Base-by-base conservation (phyloP, 2,329 filamentous ascomycete species). In the Aspergillus hiratsukae region DNA sequence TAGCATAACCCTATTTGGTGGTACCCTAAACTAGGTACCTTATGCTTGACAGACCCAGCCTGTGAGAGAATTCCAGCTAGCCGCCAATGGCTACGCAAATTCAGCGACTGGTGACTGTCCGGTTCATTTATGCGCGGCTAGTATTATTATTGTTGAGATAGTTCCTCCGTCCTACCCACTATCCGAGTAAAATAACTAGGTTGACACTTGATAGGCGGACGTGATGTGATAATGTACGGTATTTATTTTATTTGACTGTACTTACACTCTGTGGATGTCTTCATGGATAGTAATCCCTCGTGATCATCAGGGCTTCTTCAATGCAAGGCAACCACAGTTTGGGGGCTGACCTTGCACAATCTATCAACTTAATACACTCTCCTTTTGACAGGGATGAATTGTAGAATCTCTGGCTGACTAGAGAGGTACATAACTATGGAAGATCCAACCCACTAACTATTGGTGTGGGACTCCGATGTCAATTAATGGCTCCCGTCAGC, bases 11-110 rank as follows among this genome's bases (percentile, higher is more conserved):
- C 14, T 37, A 37, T 37, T 37, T 37, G 31, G 25, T 27, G 25
- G 25, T 27, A 3, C 25, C 25, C 6, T 27, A 27, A 7, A 4
- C 3, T 27, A 7, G 25, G 25, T 37, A 37, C 31, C 14, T 17
- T 37, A 45, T 45, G 41, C 21, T 27, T 25, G 23, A 46, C 41
- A 45, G 8, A 46, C 6, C 43, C 49, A 27, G 43, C 55, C 57
- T 51, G 40, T 55, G 23, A 57, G 48, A 49, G 51, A 59, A 62
- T 64, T 56, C 52, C 48, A 45, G 43, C 50, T 62, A 63, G 58
- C 61, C 60, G 62, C 62, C 59, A 57, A 61, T 62, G 52, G 60
- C 59, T 51, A 28, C 25, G 40, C 45, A 65, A 59, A 63, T 51
- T 55, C 48, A 50, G 31, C 31, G 31, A n/a, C 31, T 37, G 2